Evolutionary conservation across 805 yeast genomes (phyloP).

Genomic region (Millerozyma miso): DNA sequence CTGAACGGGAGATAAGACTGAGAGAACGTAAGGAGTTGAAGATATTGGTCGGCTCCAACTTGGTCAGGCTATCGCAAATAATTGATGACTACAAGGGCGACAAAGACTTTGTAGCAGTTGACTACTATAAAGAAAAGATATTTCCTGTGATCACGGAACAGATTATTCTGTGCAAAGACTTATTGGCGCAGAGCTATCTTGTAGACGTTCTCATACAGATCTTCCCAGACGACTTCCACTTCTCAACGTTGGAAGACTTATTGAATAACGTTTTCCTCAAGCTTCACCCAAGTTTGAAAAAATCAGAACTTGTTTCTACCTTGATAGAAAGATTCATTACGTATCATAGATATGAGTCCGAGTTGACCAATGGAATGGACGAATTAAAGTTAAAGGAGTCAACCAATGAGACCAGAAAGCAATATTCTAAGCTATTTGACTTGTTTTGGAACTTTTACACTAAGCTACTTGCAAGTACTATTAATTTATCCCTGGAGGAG

Average conservation of each 20-base stretch:
- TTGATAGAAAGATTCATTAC: conserved; percentile 68
- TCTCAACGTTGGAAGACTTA: conserved; percentile 64
- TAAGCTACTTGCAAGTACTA: conserved; percentile 51
- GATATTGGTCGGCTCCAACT: conserved; percentile 87
- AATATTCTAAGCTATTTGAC: conserved; percentile 41
- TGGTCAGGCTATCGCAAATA: conserved; percentile 83
- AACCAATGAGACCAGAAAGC: conserved; percentile 5
- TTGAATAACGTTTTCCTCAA: conserved; percentile 57
- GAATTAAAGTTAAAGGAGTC: conserved; percentile 8
- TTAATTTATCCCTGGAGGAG: conserved; percentile 65
- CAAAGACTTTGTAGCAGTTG: conserved; percentile 27
- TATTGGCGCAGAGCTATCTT: conserved; percentile 86
- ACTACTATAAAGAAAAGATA: conserved; percentile 45
- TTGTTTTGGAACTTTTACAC: conserved; percentile 64
- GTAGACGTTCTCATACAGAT: conserved; percentile 90
- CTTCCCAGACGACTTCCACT: conserved; percentile 89
- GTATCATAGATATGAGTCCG: conserved; percentile 31
- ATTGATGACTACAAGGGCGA: conserved; percentile 62
- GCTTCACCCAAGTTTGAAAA: conserved; percentile 66
- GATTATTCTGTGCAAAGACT: conserved; percentile 86
- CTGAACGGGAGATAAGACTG: conserved; percentile 69
- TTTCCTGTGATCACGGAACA: conserved; percentile 84
- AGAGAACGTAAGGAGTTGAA: conserved; percentile 84
- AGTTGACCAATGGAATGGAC: conserved; percentile 9
- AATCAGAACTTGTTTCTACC: conserved; percentile 61